A percentile compares a stretch with the other conserved stretches of the same genome.
Conservation (phyloP, 495 filamentous ascomycete species). For the Lophiostoma macrostomum region DNA sequence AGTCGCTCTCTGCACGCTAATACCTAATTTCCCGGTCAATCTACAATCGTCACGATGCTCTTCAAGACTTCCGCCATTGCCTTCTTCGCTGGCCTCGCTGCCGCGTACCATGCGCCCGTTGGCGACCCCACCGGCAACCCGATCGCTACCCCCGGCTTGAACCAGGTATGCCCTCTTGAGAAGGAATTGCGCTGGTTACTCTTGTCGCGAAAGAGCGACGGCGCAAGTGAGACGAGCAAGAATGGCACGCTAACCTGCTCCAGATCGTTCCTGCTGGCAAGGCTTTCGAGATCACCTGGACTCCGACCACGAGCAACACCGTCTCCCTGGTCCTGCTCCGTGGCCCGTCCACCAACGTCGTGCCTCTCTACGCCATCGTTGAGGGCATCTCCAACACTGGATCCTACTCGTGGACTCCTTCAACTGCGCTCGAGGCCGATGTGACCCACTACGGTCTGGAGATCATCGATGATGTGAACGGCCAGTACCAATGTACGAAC, state of each 20-base stretch:
- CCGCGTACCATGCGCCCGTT: constrained; percentile 46
- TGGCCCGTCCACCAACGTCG: constrained; percentile 57
- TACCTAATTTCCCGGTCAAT: constrained; percentile 17
- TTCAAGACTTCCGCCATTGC: constrained; percentile 46
- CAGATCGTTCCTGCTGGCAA: constrained; percentile 52
- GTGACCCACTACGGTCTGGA: constrained; percentile 57
- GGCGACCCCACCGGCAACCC: constrained; percentile 56
- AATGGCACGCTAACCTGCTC: background rate
- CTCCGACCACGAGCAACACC: constrained; percentile 42
- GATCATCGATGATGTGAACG: constrained; percentile 59
- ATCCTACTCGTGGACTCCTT: constrained; percentile 55
- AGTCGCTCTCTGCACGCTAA: constrained; percentile 15
- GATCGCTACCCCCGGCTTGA: constrained; percentile 52
- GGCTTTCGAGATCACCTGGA: constrained; percentile 62
- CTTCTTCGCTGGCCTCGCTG: constrained; percentile 48
- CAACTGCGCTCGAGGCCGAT: constrained; percentile 48
- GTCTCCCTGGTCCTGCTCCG: constrained; percentile 63
- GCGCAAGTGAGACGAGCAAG: background rate
- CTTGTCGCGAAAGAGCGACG: background rate
- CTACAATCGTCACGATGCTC: constrained; percentile 27
- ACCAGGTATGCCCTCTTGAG: constrained; percentile 34
- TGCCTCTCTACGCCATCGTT: constrained; percentile 52
- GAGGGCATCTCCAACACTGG: constrained; percentile 59
- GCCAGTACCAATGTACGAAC: constrained; percentile 69
- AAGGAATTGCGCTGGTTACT: too few relatives aligned